These are phyloP conservation scores for Colletotrichum sansevieriae DNA, from an alignment of 2,329 filamentous ascomycete species.

Conservation along the genomic window DNA sequence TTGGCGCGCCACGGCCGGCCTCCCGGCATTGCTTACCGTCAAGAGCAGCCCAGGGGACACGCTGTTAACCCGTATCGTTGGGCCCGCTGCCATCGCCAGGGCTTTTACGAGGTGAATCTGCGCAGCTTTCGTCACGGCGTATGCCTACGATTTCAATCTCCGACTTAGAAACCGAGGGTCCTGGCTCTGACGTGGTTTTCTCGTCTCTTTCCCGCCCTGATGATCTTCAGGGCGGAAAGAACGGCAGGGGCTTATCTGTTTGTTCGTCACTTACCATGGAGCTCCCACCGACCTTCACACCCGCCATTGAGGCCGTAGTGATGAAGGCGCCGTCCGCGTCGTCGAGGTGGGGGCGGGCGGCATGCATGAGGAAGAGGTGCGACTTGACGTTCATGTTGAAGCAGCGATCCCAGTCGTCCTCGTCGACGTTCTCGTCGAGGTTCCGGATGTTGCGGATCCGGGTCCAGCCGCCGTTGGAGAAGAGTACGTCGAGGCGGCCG, in stretches of 20 bases:
- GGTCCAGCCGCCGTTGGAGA: slow-evolving; percentile 79
- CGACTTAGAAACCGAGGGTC: background rate
- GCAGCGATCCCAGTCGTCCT: slow-evolving; percentile 62
- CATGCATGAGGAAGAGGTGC: slow-evolving; percentile 62
- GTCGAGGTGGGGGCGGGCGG: slow-evolving; percentile 58
- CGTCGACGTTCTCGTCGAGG: slow-evolving; percentile 62
- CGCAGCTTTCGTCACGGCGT: slow-evolving; percentile 83
- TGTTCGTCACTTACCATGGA: slow-evolving; percentile 58
- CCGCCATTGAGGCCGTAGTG: slow-evolving; percentile 73
- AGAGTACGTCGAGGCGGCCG: slow-evolving; percentile 78
- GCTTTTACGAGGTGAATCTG: slow-evolving; percentile 70
- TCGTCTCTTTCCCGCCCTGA: background rate
- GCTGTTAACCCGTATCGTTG: slow-evolving; percentile 70
- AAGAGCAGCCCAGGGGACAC: slow-evolving; percentile 67
- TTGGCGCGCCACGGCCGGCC: background rate
- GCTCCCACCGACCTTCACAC: slow-evolving; percentile 73
- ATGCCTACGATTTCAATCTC: slow-evolving; percentile 63
- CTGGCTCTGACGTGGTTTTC: background rate
- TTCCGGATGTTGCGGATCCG: slow-evolving; percentile 58
- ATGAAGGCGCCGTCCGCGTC: slow-evolving; percentile 69
- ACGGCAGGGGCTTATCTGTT: background rate
- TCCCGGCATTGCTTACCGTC: slow-evolving; percentile 53
- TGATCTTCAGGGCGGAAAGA: background rate
- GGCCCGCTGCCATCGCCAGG: slow-evolving; percentile 65
- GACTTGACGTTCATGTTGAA: slow-evolving; percentile 65